Base-by-base conservation (phyloP, 2,329 filamentous ascomycete genomes). In the Anthostomella pinea region DNA sequence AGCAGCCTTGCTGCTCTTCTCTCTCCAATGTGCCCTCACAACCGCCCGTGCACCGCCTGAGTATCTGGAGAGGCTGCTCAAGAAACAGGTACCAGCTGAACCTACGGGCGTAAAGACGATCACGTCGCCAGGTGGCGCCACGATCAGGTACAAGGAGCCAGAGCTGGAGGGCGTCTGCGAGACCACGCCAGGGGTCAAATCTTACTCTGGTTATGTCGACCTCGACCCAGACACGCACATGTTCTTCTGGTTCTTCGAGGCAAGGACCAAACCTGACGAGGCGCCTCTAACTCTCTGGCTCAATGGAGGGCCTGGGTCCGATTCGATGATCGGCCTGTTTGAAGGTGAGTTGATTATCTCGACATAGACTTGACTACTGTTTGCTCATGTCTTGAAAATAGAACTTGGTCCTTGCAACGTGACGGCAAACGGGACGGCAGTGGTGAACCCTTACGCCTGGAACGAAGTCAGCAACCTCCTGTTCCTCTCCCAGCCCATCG, bases 301-400 rank as follows among this genome's bases (percentile, higher is more conserved):
- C 22, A 77, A 76, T 53, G 75, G 75, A 16, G 75, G 75, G 4
- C 75, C 75, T 6, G 75, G 75, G 15, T 67, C 65, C 23, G 74
- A 72, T 51, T 75, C 70, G 16, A 68, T 79, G 64, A 64, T 75
- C 31, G 75, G 75, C 3, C 54, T 79, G 14, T 78, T 79, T 28
- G 55, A 58, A 39, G 53, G 55, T 56, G 32, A 20, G 41, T 32
- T 22, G n/a, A 14, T n/a, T 19, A 7, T n/a, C n/a, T 19, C 23
- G 6, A 7, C 14, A 10, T 13, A 10, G 7, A 22, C 13, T 27
- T 8, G 17, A 27, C 25, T 15, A 8, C 17, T 13, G 25, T 27
- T 27, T 19, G 14, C 36, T 45, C 20, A 45, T 10, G 24, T 3
- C 15, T 19, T n/a, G 14, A 14, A 21, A 29, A 33, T 24, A 56